Percentiles rank a stretch among this genome's conserved stretches.
Conservation (phyloP, 495 filamentous ascomycete genomes). For the Thermothielavioides terrestris region DNA sequence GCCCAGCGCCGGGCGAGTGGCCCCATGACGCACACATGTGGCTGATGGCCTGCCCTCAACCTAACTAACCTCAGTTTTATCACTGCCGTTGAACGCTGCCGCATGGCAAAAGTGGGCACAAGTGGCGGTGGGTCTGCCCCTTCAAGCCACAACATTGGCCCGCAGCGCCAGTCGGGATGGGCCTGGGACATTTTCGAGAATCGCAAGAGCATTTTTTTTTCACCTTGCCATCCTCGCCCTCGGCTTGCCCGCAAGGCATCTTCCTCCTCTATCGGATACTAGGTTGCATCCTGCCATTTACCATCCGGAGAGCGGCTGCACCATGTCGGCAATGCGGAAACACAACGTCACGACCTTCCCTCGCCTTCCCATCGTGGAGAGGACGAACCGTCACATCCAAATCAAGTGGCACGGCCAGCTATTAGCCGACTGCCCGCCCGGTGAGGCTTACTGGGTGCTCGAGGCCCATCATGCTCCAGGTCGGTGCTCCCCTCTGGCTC, state of each 20-base stretch:
- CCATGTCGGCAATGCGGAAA: constrained; percentile 38
- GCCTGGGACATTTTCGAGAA: constrained; percentile 13
- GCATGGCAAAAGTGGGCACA: background rate
- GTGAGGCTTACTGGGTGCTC: constrained; percentile 49
- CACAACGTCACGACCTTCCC: constrained; percentile 49
- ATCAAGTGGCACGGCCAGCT: constrained; percentile 44
- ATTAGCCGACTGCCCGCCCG: constrained; percentile 45
- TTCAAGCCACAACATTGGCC: constrained; percentile 13
- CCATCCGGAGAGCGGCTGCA: constrained; percentile 8
- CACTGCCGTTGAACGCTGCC: background rate
- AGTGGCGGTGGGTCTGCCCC: constrained; percentile 7
- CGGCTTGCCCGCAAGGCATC: constrained; percentile 5
- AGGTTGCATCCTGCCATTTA: background rate
- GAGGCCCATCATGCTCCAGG: constrained; percentile 52
- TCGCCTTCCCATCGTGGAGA: constrained; percentile 48
- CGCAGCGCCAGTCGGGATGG: constrained; percentile 11
- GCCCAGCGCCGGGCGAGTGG: background rate
- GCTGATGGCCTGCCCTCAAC: constrained; percentile 6
- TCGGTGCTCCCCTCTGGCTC: constrained; percentile 14
- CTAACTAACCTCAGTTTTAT: background rate
- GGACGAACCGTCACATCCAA: constrained; percentile 40
- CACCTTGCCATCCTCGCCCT: background rate
- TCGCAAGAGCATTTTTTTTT: constrained; percentile 16
- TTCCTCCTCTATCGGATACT: background rate
- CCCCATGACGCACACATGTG: constrained; percentile 18